Evolutionary conservation across 768 basidiomycete genomes (phyloP).

Genomic region (Auriscalpium vulgare): DNA sequence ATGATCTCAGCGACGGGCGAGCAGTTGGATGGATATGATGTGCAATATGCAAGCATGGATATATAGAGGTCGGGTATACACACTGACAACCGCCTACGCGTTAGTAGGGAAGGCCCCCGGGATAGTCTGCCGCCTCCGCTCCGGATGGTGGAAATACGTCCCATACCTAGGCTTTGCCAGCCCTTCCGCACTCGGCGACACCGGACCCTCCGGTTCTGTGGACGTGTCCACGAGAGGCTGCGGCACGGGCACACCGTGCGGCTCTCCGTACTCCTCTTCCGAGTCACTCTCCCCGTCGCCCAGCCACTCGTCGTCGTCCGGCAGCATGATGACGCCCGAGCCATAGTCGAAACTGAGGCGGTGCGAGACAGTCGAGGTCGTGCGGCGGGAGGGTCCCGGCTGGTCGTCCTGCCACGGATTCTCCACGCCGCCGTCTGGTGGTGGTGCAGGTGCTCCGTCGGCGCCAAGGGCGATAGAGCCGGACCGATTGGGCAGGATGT

Average conservation of each 20-base stretch:
- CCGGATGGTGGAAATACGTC: slow-evolving; percentile 85
- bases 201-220: slow-evolving; percentile 12
- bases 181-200: slow-evolving; percentile 14
- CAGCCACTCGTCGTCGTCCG: slow-evolving; percentile 67
- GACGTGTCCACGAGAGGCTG: slow-evolving; percentile 25
- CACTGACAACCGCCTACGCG: too few relatives aligned
- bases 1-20: too few relatives aligned
- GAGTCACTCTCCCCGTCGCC: slow-evolving; percentile 34
- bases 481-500: slow-evolving; percentile 11
- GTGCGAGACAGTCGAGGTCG: slow-evolving; percentile 32
- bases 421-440: slow-evolving; percentile 8
- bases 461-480: slow-evolving; percentile 1
- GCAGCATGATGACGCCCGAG: slow-evolving; percentile 83
- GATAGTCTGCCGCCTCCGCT: slow-evolving; percentile 47
- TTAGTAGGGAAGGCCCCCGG: slow-evolving; percentile 48
- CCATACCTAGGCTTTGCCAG: slow-evolving; percentile 42
- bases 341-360: slow-evolving; percentile 80
- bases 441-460: neutral
- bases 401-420: slow-evolving; percentile 62
- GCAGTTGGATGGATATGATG: too few relatives aligned
- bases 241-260: slow-evolving; percentile 39
- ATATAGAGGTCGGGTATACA: too few relatives aligned
- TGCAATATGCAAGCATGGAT: too few relatives aligned
- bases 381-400: slow-evolving; percentile 22
- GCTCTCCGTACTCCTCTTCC: slow-evolving; percentile 34